Base-by-base conservation (phyloP, 306 rosid species). In the Styphnolobium japonicum region DNA sequence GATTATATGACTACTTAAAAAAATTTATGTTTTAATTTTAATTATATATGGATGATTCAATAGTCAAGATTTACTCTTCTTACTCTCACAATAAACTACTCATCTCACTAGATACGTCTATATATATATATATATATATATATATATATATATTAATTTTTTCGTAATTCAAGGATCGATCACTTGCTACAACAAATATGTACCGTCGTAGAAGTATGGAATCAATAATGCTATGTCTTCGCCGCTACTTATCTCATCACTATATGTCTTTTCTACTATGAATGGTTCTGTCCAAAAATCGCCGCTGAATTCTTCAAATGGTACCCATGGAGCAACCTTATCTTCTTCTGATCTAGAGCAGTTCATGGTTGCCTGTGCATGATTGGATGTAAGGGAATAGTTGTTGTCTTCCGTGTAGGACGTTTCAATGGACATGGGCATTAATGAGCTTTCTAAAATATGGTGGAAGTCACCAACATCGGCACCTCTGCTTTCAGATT, bases 241-340 rank as follows among this genome's bases (percentile, higher is more conserved):
- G 15, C n/a, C 31, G 51, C 23, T 23, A 10, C 53, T 76, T 27
- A 62, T 76, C 43, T 61, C 82, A 51, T 40, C 22, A 27, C 2
- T 23, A 14, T 10, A 42, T 6, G 67, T 22, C 19, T 67, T 46
- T 4, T 88, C 93, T 29, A 39, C 12, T 4, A 84, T 7, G 62
- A 85, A 90, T 31, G 90, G 92, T 49, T 89, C 80, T 0, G 83
- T 85, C 97, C 92, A 90, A 69, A 93, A 87, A 71, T 88, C 83
- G 7, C 63, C 71, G 1, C 60, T 14, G 16, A 82, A 74, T 70
- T 71, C 66, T 79, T 62, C 73, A 8, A 57, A 51, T 45, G 72
- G 22, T 60, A 34, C 79, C 21, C 64, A 37, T 31, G 69, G 61
- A 31, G 48, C 80, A 57, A 49, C 56, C 14, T 8, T 29, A 19